Conservation (phyloP, 176 grass and related monocot species). For the Tuctoria greenei region DNA sequence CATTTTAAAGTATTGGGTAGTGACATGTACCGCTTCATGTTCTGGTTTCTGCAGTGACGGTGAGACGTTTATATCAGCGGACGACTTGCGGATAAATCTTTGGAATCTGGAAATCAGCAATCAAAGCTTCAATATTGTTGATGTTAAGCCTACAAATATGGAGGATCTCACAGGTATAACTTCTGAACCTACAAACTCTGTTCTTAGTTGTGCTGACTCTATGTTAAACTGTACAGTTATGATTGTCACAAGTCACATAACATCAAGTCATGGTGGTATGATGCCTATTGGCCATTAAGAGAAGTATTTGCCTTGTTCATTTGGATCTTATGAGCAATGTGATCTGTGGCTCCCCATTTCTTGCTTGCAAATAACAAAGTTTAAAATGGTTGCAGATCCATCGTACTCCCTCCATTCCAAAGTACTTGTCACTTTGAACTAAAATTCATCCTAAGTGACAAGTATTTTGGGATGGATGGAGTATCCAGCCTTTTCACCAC, state of each 20-base stretch:
- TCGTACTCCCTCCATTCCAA: too few species aligned
- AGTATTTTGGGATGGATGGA: too few species aligned
- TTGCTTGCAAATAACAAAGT: conserved; percentile 10
- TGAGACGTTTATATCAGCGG: conserved; percentile 92
- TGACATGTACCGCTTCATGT: conserved; percentile 31
- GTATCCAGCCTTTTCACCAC: too few species aligned
- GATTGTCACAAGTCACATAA: not conserved
- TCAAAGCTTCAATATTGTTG: conserved; percentile 92
- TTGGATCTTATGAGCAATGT: not conserved
- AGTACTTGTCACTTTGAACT: too few species aligned
- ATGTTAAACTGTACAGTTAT: conserved; percentile 15
- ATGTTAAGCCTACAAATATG: conserved; percentile 93
- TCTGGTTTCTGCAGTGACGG: conserved; percentile 49
- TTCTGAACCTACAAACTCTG: conserved; percentile 30
- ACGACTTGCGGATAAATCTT: conserved; percentile 93
- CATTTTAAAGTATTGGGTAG: conserved; percentile 46
- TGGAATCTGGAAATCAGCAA: conserved; percentile 91
- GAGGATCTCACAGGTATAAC: conserved; percentile 81
- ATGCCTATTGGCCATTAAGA: not conserved
- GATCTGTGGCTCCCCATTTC: not conserved
- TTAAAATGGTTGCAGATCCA: conserved; percentile 32
- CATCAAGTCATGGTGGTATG: not conserved
- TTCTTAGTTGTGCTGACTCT: conserved; percentile 20
- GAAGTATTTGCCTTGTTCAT: conserved; percentile 8
- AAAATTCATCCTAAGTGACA: too few species aligned